Evolutionary conservation across 1,284 basidiomycete species (phyloP).

Genomic region (Microbotryomycetes sp.): DNA sequence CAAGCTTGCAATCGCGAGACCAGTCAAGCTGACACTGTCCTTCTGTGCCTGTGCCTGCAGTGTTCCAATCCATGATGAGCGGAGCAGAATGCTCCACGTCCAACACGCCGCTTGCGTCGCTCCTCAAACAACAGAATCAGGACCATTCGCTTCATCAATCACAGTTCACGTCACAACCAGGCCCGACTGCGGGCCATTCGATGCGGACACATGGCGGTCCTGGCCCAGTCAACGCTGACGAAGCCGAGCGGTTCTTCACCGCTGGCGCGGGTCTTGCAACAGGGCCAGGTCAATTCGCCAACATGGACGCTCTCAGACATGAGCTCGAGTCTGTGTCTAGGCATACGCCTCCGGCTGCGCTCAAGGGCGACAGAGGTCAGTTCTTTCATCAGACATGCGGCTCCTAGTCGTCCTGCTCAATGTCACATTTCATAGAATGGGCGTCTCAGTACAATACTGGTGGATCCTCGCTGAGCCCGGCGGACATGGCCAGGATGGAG

Average conservation of each 20-base stretch:
- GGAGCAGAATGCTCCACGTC: constrained; percentile 77
- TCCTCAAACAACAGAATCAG: constrained; percentile 83
- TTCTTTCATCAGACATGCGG: background rate
- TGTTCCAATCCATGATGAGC: constrained; percentile 59
- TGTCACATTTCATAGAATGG: constrained; percentile 20
- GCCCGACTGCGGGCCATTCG: background rate
- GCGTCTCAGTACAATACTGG: constrained; percentile 23
- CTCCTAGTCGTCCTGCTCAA: background rate
- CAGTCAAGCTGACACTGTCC: background rate
- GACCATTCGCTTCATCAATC: constrained; percentile 69
- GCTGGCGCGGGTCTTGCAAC: background rate
- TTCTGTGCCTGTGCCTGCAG: constrained; percentile 13
- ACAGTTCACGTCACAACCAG: background rate
- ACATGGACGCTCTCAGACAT: constrained; percentile 19
- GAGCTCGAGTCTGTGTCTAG: constrained; percentile 22
- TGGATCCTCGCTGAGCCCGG: constrained; percentile 7
- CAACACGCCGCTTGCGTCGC: constrained; percentile 79
- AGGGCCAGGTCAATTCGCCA: constrained; percentile 6
- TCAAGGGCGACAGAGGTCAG: constrained; percentile 19
- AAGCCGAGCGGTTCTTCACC: constrained; percentile 27
- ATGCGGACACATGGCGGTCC: background rate
- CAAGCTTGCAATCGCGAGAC: too few relatives aligned
- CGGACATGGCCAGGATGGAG: constrained; percentile 26
- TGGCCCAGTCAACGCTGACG: constrained; percentile 4
- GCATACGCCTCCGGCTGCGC: background rate